These are phyloP conservation scores for Chlamydomonas incerta DNA, from an alignment of 139 green algal species.

Conservation along the genomic window DNA sequence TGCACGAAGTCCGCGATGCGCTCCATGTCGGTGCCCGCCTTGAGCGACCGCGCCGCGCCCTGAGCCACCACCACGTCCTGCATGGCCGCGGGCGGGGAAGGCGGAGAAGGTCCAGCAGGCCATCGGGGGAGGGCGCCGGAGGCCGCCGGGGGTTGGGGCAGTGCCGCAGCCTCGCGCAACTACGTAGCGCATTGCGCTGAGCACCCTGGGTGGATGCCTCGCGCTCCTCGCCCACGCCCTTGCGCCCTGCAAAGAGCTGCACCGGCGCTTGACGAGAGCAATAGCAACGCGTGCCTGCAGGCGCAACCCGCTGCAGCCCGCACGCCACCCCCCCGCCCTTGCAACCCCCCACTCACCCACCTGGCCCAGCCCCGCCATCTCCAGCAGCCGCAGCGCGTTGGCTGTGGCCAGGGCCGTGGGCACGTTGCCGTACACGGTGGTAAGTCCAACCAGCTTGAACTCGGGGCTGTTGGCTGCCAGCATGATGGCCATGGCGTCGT, in stretches of 20 bases:
- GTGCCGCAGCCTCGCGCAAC: too few relatives aligned
- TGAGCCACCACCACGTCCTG: conserved; percentile 71
- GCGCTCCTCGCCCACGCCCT: too few relatives aligned
- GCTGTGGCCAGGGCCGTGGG: conserved; percentile 75
- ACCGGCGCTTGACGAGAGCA: too few relatives aligned
- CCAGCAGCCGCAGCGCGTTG: conserved; percentile 80
- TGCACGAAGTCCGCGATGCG: conserved; percentile 93
- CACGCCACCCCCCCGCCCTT: too few relatives aligned
- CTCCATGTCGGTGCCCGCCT: conserved; percentile 67
- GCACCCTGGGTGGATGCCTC: too few relatives aligned
- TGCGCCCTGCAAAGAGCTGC: too few relatives aligned
- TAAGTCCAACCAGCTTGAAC: conserved; percentile 83
- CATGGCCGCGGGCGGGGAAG: neutral
- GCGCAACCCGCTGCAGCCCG: too few relatives aligned
- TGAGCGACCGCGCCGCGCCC: conserved; percentile 59
- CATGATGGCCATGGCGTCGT: conserved; percentile 89
- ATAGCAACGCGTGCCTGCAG: too few relatives aligned
- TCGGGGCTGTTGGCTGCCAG: conserved; percentile 81
- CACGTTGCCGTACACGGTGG: conserved; percentile 90
- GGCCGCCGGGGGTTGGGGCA: too few relatives aligned
- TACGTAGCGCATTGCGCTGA: too few relatives aligned
- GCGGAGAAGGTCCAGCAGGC: neutral
- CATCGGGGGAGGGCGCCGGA: neutral
- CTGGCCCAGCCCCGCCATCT: conserved; percentile 52
- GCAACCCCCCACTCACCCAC: too few relatives aligned